phyloP scores from a whole-genome alignment of 768 basidiomycete genomes.

The Rhizopogon vinicolor region DNA sequence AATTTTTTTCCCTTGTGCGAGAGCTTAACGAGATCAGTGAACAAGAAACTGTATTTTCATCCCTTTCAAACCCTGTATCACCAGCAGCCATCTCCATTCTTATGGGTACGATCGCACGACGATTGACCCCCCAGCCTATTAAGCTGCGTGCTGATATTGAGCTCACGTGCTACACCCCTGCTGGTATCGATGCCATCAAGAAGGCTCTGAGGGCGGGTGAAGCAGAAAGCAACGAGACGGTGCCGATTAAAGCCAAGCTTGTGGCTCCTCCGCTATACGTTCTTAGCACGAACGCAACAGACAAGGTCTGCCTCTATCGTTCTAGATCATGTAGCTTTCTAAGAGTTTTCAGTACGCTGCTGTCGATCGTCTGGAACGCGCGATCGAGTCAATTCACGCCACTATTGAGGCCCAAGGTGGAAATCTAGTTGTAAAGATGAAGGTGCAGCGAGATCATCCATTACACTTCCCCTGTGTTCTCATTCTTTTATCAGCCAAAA shows the following conservation, averaged over 20 bases:
- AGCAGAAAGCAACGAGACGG: slow-evolving; percentile 77
- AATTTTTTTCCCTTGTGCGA: background rate
- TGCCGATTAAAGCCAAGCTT: slow-evolving; percentile 95
- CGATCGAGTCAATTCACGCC: slow-evolving; percentile 84
- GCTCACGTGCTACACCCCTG: slow-evolving; percentile 91
- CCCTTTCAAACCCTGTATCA: slow-evolving; percentile 55
- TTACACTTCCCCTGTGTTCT: background rate
- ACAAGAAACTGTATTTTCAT: slow-evolving; percentile 75
- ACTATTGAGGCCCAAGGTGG: slow-evolving; percentile 86
- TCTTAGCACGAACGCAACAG: slow-evolving; percentile 91
- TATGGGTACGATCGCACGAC: slow-evolving; percentile 82
- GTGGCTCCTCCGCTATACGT: slow-evolving; percentile 97
- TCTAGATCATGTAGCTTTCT: background rate
- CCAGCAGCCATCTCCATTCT: slow-evolving; percentile 59
- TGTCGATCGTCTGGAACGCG: slow-evolving; percentile 89
- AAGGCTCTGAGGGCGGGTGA: slow-evolving; percentile 88
- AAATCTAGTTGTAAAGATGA: slow-evolving; percentile 91
- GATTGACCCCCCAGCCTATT: slow-evolving; percentile 96
- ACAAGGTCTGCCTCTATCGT: slow-evolving; percentile 57
- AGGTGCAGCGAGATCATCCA: slow-evolving; percentile 40
- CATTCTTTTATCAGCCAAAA: slow-evolving; percentile 65
- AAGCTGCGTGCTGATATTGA: slow-evolving; percentile 98
- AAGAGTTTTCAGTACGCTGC: slow-evolving; percentile 58
- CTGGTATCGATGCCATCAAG: slow-evolving; percentile 96
- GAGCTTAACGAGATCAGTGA: slow-evolving; percentile 37